phyloP scores from a whole-genome alignment of 108 stramenopile species.

The Fragilariopsis cylindrus region DNA sequence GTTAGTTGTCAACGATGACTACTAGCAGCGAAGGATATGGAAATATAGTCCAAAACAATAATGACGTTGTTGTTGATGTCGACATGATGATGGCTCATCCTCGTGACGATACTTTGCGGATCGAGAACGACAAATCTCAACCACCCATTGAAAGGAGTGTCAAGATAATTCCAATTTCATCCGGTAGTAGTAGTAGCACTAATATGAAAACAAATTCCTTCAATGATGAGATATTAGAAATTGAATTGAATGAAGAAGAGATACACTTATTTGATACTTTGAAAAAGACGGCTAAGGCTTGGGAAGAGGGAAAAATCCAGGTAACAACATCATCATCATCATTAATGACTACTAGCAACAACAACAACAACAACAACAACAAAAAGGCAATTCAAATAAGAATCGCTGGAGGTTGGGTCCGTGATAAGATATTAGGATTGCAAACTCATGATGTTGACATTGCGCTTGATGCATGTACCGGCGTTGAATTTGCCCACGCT shows the following conservation, averaged over 20 bases:
- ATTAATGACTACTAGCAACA: too few relatives aligned
- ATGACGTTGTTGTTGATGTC: too few relatives aligned
- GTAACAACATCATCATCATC: background rate
- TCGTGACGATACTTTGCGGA: too few relatives aligned
- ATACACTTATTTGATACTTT: slow-evolving; percentile 16
- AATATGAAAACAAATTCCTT: background rate
- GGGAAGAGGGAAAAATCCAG: slow-evolving; percentile 11
- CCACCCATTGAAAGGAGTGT: too few relatives aligned
- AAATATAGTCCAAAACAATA: too few relatives aligned
- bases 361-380: too few relatives aligned
- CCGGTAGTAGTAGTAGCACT: background rate
- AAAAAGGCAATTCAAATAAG: slow-evolving; percentile 47
- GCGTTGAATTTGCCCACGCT: slow-evolving; percentile 87
- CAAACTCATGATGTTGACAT: slow-evolving; percentile 93
- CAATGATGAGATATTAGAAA: slow-evolving; percentile 6
- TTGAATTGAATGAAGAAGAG: slow-evolving; percentile 24
- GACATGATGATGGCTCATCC: too few relatives aligned
- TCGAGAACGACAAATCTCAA: too few relatives aligned
- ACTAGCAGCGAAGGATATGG: too few relatives aligned
- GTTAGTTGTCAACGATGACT: too few relatives aligned
- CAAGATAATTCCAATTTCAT: too few relatives aligned
- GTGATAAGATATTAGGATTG: slow-evolving; percentile 87
- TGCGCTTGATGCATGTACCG: slow-evolving; percentile 90
- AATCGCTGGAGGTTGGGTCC: slow-evolving; percentile 88
- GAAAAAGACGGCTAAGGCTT: slow-evolving; percentile 16